Conservation (phyloP, 345 rosid genomes). For the Microthlaspi erraticum region DNA sequence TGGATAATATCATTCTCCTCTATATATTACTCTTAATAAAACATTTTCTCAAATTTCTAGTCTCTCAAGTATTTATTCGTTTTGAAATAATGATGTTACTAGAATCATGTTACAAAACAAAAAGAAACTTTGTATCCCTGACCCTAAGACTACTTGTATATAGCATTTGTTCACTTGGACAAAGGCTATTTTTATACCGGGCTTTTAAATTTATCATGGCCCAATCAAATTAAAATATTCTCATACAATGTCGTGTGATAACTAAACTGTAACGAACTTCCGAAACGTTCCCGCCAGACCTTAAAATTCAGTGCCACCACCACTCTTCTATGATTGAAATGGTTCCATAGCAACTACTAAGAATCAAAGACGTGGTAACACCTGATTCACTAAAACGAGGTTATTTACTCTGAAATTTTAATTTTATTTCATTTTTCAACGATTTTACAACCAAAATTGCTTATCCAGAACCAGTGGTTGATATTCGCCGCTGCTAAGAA, state of each 20-base stretch:
- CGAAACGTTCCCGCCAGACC: conserved; percentile 8
- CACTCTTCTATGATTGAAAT: neutral
- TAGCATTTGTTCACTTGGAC: neutral
- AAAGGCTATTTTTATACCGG: neutral
- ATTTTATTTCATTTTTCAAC: no score
- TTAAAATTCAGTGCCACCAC: neutral
- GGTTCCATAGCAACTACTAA: neutral
- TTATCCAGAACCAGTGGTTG: conserved; percentile 39
- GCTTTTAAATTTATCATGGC: neutral
- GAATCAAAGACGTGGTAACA: neutral
- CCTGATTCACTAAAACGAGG: neutral
- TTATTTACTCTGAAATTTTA: neutral
- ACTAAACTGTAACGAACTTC: neutral
- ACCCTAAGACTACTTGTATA: neutral
- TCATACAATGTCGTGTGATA: neutral
- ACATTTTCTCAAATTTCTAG: neutral
- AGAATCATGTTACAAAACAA: neutral
- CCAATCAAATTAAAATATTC: neutral
- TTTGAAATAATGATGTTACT: neutral
- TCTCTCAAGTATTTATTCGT: neutral
- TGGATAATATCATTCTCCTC: neutral
- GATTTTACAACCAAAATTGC: conserved; percentile 1
- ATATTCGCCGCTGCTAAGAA: neutral
- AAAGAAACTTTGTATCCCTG: neutral
- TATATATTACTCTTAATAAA: neutral